These are phyloP conservation scores for Orbilia ellipsospora DNA, from an alignment of 2,329 filamentous ascomycete genomes.

Conservation along the genomic window DNA sequence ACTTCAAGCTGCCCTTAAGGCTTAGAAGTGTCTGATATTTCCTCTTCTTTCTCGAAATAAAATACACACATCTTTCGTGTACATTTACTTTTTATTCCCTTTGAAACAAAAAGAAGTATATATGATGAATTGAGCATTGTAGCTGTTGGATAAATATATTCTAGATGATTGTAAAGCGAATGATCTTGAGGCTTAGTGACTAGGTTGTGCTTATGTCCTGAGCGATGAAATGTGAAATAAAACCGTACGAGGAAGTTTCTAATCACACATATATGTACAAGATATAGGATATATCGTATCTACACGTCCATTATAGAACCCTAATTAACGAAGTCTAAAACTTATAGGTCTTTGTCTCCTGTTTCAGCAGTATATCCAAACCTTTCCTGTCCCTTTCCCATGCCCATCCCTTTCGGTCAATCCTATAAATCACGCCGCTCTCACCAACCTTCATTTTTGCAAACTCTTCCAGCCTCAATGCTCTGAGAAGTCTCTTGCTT, in stretches of 20 bases:
- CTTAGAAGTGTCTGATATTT: constrained; percentile 16
- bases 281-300: not conserved
- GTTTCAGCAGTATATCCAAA: constrained; percentile 41
- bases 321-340: too few relatives aligned
- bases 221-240: too few relatives aligned
- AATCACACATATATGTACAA: constrained; percentile 18
- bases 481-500: constrained; percentile 13
- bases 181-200: not conserved
- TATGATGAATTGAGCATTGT: constrained; percentile 47
- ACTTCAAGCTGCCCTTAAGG: constrained; percentile 79
- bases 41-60: not conserved
- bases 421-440: constrained; percentile 37
- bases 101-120: constrained; percentile 45
- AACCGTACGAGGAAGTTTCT: too few relatives aligned
- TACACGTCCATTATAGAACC: too few relatives aligned
- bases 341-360: constrained; percentile 13
- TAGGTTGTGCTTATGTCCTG: constrained; percentile 12
- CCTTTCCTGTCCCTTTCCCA: constrained; percentile 49
- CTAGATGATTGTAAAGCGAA: not conserved
- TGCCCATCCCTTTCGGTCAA: constrained; percentile 45
- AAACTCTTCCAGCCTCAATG: constrained; percentile 40
- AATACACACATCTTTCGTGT: constrained; percentile 43
- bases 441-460: constrained; percentile 41
- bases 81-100: constrained; percentile 44
- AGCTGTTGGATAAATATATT: not conserved